A percentile compares a stretch with the other conserved stretches of the same genome.
phyloP scores from a whole-genome alignment of 768 basidiomycete genomes.

The Clavulina sp. region DNA sequence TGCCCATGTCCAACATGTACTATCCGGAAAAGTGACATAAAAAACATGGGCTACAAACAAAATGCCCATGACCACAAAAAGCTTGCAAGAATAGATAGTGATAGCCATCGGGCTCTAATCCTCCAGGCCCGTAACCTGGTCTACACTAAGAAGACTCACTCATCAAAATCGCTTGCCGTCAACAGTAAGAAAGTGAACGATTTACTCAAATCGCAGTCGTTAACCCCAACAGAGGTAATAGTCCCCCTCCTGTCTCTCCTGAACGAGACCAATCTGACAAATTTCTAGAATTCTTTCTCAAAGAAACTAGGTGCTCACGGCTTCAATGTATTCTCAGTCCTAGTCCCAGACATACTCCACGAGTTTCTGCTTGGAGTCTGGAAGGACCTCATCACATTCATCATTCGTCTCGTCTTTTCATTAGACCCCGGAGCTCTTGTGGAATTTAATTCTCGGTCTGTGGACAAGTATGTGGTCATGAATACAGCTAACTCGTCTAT shows the following conservation, averaged over 20 bases:
- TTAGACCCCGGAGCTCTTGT: neutral
- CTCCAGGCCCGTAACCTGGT: constrained; percentile 4
- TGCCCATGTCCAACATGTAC: constrained; percentile 21
- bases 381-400: constrained; percentile 9
- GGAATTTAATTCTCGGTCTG: neutral
- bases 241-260: neutral
- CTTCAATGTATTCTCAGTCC: constrained; percentile 16
- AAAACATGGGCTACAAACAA: neutral
- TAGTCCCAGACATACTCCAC: constrained; percentile 17
- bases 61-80: neutral
- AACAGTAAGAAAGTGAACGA: constrained; percentile 1
- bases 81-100: neutral
- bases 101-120: neutral
- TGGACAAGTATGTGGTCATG: neutral
- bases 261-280: neutral
- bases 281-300: constrained; percentile 20
- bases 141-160: too few species aligned
- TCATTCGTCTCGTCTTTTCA: neutral
- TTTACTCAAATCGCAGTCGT: constrained; percentile 6
- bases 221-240: constrained; percentile 5
- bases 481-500: neutral
- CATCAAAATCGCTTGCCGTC: constrained; percentile 3
- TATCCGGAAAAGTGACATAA: constrained; percentile 11
- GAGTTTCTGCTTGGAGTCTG: constrained; percentile 16
- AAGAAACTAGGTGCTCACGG: constrained; percentile 3